Base-by-base conservation (phyloP, 805 yeast species). In the Starmerella bacillaris region DNA sequence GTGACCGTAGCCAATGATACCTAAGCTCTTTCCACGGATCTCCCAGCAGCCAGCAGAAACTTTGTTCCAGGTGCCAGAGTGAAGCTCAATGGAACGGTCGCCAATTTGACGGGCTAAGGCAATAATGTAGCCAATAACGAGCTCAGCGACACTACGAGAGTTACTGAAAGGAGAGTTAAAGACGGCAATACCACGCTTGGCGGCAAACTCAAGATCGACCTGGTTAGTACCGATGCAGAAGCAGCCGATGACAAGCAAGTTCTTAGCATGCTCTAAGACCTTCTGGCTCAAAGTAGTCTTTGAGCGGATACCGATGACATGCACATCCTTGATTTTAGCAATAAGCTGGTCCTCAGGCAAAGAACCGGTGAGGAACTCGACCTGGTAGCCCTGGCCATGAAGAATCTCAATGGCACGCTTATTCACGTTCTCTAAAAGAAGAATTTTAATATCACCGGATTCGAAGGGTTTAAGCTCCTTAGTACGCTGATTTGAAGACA, bases 211-310 rank as follows among this genome's bases (percentile, higher is more conserved):
- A 44, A 84, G 67, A 57, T 89, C 92, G 37, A 89, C 98, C 64
- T 89, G 98, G 64, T 89, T 89, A 42, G 96, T 89, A 53, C 98
- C 98, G 49, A 89, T 89, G 68, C 98, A 89, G 78, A 89, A 89
- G 65, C 98, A 89, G 38, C 98, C 98, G 59, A 89, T 65, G 21
- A 72, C 84, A 19, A 78, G 78, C 59, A 89, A 67, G 64, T 86
- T 80, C 57, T 74, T 77, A 38, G 98, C 98, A 50, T 78, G 79
- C 44, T 70, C 65, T 50, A 89, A 65, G 20, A 89, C 73, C 35
- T 72, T 72, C 47, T 70, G 76, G 27, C 83, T 79, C 53, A 89
- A 66, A 58, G 74, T 78, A 34, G 98, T 89, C 67, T 89, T 89
- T 41, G 96, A 89, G 65, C 98, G 79, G 54, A 89, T 84, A 60